Percentiles rank a stretch among this genome's conserved stretches.
These are phyloP conservation scores for Globisporangium lucens DNA, from an alignment of 352 stramenopile species.

Conservation along the genomic window DNA sequence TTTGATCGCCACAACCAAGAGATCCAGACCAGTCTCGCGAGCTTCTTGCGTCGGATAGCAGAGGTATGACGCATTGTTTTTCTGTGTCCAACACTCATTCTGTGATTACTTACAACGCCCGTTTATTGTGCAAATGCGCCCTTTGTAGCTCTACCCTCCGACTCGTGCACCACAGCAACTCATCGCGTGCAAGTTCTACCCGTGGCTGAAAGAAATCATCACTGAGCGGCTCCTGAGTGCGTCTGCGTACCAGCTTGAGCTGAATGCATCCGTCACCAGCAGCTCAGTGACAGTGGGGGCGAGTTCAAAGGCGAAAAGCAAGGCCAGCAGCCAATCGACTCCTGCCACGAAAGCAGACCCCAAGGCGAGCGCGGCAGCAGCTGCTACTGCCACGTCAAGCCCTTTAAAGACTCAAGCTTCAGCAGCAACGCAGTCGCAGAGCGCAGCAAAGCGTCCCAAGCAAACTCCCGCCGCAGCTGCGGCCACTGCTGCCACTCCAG, in stretches of 20 bases:
- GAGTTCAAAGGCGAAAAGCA: constrained; percentile 16
- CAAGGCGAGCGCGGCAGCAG: constrained; percentile 7
- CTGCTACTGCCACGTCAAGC: constrained; percentile 14
- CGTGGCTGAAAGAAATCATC: constrained; percentile 85
- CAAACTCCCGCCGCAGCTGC: constrained; percentile 16
- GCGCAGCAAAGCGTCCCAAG: constrained; percentile 41
- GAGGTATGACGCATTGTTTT: constrained; percentile 38
- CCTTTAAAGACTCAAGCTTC: constrained; percentile 12
- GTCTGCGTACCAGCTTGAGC: constrained; percentile 57
- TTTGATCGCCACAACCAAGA: constrained; percentile 83
- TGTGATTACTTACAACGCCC: constrained; percentile 5
- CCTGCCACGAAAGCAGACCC: constrained; percentile 11
- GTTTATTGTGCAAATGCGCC: constrained; percentile 10
- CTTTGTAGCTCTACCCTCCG: constrained; percentile 71
- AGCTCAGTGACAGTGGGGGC: constrained; percentile 3
- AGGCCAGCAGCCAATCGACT: constrained; percentile 4
- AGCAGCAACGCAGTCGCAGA: constrained; percentile 7
- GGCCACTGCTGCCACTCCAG: constrained; percentile 26
- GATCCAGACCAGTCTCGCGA: constrained; percentile 68
- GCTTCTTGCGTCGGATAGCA: constrained; percentile 68
- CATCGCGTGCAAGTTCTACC: constrained; percentile 84
- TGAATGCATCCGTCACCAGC: constrained; percentile 15
- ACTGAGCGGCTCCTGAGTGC: constrained; percentile 76
- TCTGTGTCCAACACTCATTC: not conserved
- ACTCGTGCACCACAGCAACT: constrained; percentile 64